phyloP scores from a whole-genome alignment of 441 rosid genomes.

The Populus tomentosa region DNA sequence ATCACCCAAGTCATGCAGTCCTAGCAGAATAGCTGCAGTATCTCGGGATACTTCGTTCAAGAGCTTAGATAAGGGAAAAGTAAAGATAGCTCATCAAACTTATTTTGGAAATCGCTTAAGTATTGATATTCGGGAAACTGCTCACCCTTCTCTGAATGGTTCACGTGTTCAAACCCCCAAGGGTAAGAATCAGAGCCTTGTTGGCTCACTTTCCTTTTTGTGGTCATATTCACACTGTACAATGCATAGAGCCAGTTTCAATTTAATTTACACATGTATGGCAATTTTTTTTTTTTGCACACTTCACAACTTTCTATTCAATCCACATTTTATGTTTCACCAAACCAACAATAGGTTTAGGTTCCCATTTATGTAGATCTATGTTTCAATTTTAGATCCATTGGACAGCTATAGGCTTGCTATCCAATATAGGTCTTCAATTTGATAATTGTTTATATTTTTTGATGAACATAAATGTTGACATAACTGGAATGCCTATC shows the following conservation, averaged over 20 bases:
- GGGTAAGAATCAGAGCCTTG: slow-evolving; percentile 37
- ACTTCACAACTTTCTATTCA: not conserved
- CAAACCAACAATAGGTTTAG: not conserved
- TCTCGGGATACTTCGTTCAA: slow-evolving; percentile 73
- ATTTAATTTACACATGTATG: not conserved
- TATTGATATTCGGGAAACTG: slow-evolving; percentile 42
- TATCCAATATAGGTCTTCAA: not conserved
- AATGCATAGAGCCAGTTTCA: not conserved
- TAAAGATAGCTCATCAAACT: slow-evolving; percentile 41
- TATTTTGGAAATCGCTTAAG: slow-evolving; percentile 34
- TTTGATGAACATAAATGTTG: not conserved
- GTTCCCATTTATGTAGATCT: not conserved
- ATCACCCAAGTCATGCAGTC: slow-evolving; percentile 56
- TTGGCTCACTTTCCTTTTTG: not conserved
- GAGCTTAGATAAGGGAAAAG: slow-evolving; percentile 62
- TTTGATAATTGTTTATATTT: not conserved
- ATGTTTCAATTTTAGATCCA: not conserved
- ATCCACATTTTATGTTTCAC: not conserved
- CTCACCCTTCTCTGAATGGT: slow-evolving; percentile 41
- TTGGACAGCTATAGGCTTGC: not conserved
- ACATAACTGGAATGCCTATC: not conserved
- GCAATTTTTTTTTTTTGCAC: not conserved
- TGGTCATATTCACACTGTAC: not conserved
- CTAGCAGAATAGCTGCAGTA: slow-evolving; percentile 39
- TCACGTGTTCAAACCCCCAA: slow-evolving; percentile 49